Conservation (phyloP, 2,329 filamentous ascomycete genomes). For the Fusarium kyushuense region DNA sequence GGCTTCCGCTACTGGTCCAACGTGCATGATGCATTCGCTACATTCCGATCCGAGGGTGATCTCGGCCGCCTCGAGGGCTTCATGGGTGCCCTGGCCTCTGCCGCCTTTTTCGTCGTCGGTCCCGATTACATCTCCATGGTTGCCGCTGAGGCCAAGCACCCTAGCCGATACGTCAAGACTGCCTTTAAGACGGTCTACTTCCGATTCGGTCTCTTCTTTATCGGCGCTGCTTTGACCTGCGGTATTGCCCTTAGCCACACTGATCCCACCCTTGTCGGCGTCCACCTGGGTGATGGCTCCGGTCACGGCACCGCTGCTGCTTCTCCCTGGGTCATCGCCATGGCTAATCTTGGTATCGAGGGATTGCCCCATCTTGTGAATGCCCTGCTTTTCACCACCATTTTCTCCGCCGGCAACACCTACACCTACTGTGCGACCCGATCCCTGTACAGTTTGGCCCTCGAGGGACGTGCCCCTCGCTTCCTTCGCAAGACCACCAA, state of each 20-base stretch:
- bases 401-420: slow-evolving; percentile 57
- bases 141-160: slow-evolving; percentile 49
- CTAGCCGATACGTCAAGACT: slow-evolving; percentile 72
- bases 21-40: slow-evolving; percentile 29
- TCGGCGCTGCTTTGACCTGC: slow-evolving; percentile 60
- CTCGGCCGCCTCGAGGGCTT: slow-evolving; percentile 37
- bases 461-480: slow-evolving; percentile 64
- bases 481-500: slow-evolving; percentile 66
- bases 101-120: slow-evolving; percentile 38
- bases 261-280: slow-evolving; percentile 19
- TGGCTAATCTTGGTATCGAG: slow-evolving; percentile 50
- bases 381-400: slow-evolving; percentile 58
- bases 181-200: slow-evolving; percentile 83
- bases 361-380: slow-evolving; percentile 65
- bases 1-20: slow-evolving; percentile 39
- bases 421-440: slow-evolving; percentile 61
- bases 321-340: slow-evolving; percentile 42
- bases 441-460: slow-evolving; percentile 66
- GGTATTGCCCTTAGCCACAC: slow-evolving; percentile 25
- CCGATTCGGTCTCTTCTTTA: slow-evolving; percentile 78
- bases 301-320: slow-evolving; percentile 20
- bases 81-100: slow-evolving; percentile 29
- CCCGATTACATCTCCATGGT: slow-evolving; percentile 44
- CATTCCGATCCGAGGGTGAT: slow-evolving; percentile 29
- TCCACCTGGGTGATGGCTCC: slow-evolving; percentile 12